These are phyloP conservation scores for Apophysomyces ossiformis DNA, from an alignment of 371 early-diverging fungal genomes.

Conservation along the genomic window DNA sequence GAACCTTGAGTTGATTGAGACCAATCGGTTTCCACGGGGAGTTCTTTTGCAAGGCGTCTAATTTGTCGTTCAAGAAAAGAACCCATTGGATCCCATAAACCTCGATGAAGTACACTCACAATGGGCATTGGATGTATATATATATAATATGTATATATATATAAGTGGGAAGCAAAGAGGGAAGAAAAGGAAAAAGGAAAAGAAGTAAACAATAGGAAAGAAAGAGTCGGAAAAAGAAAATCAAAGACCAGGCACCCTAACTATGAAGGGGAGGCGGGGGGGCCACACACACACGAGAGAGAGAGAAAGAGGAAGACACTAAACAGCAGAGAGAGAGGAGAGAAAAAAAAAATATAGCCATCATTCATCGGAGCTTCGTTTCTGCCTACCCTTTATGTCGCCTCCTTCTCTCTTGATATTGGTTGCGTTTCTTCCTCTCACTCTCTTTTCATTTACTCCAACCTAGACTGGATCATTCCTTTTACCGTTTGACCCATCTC, in stretches of 20 bases:
- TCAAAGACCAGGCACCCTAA: conserved; percentile 3
- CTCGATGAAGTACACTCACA: conserved; percentile 11
- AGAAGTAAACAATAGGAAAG: conserved; percentile 3
- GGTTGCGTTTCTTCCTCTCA: not conserved
- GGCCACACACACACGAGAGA: too few relatives aligned
- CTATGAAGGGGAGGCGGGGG: not conserved
- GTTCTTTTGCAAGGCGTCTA: conserved; percentile 52
- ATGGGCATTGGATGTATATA: not conserved
- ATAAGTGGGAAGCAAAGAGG: not conserved
- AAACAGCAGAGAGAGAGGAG: not conserved
- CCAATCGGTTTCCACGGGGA: conserved; percentile 62
- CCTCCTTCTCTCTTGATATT: not conserved
- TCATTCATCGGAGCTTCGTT: not conserved
- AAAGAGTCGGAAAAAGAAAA: conserved; percentile 2
- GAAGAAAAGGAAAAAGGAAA: not conserved
- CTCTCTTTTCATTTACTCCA: not conserved
- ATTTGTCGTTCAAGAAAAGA: conserved; percentile 39
- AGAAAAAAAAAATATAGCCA: not conserved
- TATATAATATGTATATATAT: too few relatives aligned
- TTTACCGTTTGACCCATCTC: too few relatives aligned
- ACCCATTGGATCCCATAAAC: conserved; percentile 32
- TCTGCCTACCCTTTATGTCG: not conserved
- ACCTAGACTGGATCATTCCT: too few relatives aligned
- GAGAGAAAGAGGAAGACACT: too few relatives aligned
- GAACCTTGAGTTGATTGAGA: conserved; percentile 55